Conservation (phyloP, 2,329 filamentous ascomycete species). For the Epichloe gansuensis region DNA sequence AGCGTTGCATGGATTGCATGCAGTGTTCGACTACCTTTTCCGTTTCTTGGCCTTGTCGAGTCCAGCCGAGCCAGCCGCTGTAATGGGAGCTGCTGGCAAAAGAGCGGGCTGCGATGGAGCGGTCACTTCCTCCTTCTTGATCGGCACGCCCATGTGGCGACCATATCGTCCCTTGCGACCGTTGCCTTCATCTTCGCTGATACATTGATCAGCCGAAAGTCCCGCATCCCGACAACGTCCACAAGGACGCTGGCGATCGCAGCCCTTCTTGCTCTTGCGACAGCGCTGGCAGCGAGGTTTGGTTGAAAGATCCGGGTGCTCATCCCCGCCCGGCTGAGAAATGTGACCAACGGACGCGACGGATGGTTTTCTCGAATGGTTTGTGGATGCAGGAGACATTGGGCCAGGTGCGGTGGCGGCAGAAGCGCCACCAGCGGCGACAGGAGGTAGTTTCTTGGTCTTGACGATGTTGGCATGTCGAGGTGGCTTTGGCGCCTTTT, state of each 20-base stretch:
- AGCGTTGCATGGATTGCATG: background rate
- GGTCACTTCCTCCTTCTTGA: conserved; percentile 42
- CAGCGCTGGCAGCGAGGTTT: conserved; percentile 97
- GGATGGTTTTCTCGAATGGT: conserved; percentile 64
- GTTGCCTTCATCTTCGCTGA: conserved; percentile 96
- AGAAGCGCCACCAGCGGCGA: conserved; percentile 7
- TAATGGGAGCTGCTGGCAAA: conserved; percentile 32
- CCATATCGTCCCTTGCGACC: conserved; percentile 89
- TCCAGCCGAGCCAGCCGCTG: conserved; percentile 19
- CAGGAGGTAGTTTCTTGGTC: conserved; percentile 36
- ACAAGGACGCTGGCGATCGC: conserved; percentile 90
- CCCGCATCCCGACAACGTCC: conserved; percentile 93
- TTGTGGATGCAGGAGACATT: conserved; percentile 54
- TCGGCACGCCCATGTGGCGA: conserved; percentile 55
- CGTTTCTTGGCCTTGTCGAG: conserved; percentile 48
- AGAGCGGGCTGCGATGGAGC: conserved; percentile 25
- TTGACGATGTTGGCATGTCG: conserved; percentile 29
- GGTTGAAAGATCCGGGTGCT: conserved; percentile 81
- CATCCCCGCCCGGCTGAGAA: conserved; percentile 57
- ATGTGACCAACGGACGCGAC: conserved; percentile 43
- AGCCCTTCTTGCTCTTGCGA: conserved; percentile 99
- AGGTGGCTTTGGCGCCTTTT: conserved; percentile 31
- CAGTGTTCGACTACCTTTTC: conserved; percentile 33
- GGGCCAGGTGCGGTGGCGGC: conserved; percentile 15
- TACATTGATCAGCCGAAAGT: conserved; percentile 81